Evolutionary conservation across 202 grass and related monocot species (phyloP), one percentile per base, ranked within the genome.

Genomic region (Bolboschoenoplectus hybrid): DNA sequence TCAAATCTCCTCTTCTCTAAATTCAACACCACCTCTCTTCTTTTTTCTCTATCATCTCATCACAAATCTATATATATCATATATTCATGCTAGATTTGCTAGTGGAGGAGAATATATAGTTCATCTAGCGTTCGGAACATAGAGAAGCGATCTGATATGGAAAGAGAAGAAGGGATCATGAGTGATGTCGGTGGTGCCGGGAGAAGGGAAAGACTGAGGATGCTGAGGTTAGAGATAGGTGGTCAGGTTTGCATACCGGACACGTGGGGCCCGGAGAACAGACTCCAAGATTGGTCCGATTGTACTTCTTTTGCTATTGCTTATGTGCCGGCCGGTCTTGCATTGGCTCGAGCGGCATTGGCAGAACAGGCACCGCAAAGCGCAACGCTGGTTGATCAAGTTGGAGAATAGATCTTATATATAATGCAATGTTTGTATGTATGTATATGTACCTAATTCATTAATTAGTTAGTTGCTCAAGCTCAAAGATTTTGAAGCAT

Each of bases 201-300:
- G 53, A 74, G 53, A 63, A 78, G 84, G 38, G 81, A 83, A 20
- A 86, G 9, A 52, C 40, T 86, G 84, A 78, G 73, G 55, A 74
- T 60, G n/a, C 41, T 76, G 3, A 86, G 55, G 35, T 34, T 45
- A 50, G 84, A 79, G 51, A 86, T 86, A 3, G 84, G 34, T 17
- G 56, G 71, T 1, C 43, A 65, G 3, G 84, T 86, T 63, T 61
- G 71, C 49, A 78, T 86, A 62, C 84, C 84, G 46, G 84, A 86
- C 57, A 86, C 32, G 11, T 86, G 84, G 84, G 84, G 10, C n/a
- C 84, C 78, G 9, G 84, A 86, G 41, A 50, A 8, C 55, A 62
- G 46, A 40, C 71, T 86, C 67, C 12, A 86, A 39, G 50, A 66
- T 17, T 86, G 84, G 84, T 16, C 57, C 16, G 53, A 86, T 12